Conservation (phyloP, 2,329 filamentous ascomycete species). For the Trichoderma sp. region DNA sequence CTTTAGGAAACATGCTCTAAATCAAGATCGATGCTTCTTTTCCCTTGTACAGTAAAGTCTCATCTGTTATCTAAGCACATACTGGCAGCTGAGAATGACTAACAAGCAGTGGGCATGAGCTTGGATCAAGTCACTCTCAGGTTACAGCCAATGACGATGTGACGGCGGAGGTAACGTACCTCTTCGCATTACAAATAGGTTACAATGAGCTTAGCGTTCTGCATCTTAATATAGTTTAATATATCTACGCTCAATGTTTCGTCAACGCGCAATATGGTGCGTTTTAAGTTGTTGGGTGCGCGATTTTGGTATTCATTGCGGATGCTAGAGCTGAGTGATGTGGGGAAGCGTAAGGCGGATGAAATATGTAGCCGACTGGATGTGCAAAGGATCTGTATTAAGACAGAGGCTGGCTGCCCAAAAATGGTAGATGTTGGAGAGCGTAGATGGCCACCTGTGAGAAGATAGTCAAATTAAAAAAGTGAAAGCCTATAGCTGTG, state of each 20-base stretch:
- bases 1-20: neutral
- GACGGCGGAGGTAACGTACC: neutral
- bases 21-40: neutral
- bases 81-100: neutral
- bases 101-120: neutral
- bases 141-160: neutral
- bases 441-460: neutral
- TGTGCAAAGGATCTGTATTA: neutral
- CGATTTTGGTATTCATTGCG: conserved; percentile 15
- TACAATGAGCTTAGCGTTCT: neutral
- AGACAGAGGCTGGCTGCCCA: too few relatives aligned
- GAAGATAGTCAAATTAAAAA: neutral
- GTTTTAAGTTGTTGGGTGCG: neutral
- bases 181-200: neutral
- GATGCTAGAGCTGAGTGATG: neutral
- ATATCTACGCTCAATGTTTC: neutral
- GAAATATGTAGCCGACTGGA: conserved; percentile 9
- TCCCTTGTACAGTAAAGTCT: neutral
- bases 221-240: neutral
- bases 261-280: neutral
- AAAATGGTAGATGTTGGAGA: too few relatives aligned
- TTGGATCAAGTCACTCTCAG: neutral
- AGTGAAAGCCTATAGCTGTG: neutral
- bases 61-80: neutral
- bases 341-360: conserved; percentile 22